phyloP scores from a whole-genome alignment of 495 filamentous ascomycete species.

The Aspergillus asperescens region DNA sequence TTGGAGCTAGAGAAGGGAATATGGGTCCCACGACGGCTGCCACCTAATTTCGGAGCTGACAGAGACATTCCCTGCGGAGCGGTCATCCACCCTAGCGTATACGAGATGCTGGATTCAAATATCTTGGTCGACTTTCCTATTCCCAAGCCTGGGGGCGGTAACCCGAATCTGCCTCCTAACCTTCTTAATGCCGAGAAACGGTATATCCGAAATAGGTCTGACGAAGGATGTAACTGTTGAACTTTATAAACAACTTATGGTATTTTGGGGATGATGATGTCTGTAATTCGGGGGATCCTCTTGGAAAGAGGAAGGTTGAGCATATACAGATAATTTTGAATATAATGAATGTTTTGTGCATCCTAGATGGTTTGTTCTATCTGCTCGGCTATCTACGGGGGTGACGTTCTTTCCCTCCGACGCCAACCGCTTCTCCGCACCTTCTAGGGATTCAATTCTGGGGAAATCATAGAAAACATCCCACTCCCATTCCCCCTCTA shows the following conservation, averaged over 20 bases:
- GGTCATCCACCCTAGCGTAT: conserved; percentile 18
- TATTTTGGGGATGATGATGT: too few relatives aligned
- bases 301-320: too few relatives aligned
- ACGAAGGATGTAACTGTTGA: neutral
- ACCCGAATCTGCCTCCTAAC: conserved; percentile 15
- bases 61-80: conserved; percentile 16
- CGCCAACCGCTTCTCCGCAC: conserved; percentile 2
- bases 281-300: too few relatives aligned
- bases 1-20: conserved; percentile 25
- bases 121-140: conserved; percentile 13
- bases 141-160: conserved; percentile 16
- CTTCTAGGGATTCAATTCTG: neutral
- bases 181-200: neutral
- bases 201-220: neutral
- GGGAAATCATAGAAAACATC: neutral
- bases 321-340: too few relatives aligned
- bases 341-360: too few relatives aligned
- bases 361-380: too few relatives aligned
- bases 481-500: neutral
- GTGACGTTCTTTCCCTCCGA: conserved; percentile 1
- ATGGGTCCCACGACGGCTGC: conserved; percentile 22
- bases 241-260: neutral
- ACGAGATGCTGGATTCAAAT: conserved; percentile 16
- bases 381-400: conserved; percentile 1
- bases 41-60: conserved; percentile 19